Evolutionary conservation across 495 filamentous ascomycete genomes (phyloP).

Genomic region (Friedmanniomyces endolithicus): DNA sequence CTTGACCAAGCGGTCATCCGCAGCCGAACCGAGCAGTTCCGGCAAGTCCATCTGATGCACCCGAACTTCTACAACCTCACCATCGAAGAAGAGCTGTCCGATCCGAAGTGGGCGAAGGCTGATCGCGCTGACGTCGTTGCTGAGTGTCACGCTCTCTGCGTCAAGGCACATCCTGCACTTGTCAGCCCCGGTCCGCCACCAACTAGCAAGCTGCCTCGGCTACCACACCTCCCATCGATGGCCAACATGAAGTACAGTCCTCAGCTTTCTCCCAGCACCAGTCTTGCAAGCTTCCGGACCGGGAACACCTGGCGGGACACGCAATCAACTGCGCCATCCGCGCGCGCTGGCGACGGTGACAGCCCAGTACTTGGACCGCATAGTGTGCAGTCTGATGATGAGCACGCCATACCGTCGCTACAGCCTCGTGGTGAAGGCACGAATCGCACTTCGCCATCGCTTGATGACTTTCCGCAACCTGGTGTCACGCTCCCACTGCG

Average conservation of each 20-base stretch:
- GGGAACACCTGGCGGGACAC: conserved; percentile 35
- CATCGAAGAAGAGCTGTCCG: conserved; percentile 56
- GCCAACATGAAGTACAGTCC: background rate
- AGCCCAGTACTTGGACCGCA: conserved; percentile 18
- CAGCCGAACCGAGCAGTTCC: conserved; percentile 52
- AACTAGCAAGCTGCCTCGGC: conserved; percentile 25
- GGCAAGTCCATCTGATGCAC: conserved; percentile 54
- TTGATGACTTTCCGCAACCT: conserved; percentile 25
- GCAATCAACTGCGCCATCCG: conserved; percentile 35
- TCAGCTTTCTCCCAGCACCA: conserved; percentile 11
- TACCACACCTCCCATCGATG: conserved; percentile 24
- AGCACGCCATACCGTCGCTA: background rate
- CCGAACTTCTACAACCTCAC: conserved; percentile 62
- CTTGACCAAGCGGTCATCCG: conserved; percentile 59
- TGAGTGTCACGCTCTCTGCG: conserved; percentile 47
- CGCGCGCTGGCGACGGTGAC: conserved; percentile 19
- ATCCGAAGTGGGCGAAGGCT: conserved; percentile 60
- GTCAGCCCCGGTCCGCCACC: conserved; percentile 29
- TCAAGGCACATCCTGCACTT: conserved; percentile 26
- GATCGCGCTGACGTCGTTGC: conserved; percentile 60
- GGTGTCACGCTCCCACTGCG: background rate
- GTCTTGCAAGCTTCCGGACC: conserved; percentile 13
- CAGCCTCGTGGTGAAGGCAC: conserved; percentile 4
- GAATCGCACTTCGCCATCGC: conserved; percentile 8
- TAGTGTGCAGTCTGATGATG: background rate